Base-by-base conservation (phyloP, 495 filamentous ascomycete genomes). In the Annulohypoxylon maeteangense region DNA sequence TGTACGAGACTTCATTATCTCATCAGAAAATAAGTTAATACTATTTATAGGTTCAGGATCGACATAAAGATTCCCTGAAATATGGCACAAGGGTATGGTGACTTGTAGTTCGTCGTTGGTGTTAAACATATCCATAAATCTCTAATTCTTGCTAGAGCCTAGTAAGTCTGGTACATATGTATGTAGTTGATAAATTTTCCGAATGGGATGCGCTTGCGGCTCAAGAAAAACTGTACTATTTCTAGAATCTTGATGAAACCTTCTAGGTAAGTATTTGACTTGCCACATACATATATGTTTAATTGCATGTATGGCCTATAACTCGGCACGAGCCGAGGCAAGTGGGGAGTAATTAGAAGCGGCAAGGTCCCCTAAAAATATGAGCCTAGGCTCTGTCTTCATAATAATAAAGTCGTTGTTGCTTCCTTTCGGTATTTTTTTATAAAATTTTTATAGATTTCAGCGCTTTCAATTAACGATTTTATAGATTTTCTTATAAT, bases 281-380 rank as follows among this genome's bases (percentile, higher is more conserved):
- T 51, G 14, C 1, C 2, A 12, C 47, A 29, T 29, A 51, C n/a
- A n/a, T 51, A 29, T 32, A 12, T 53, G 14, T 16, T 14, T 53
- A 56, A 20, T 11, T 56, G 53, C 53, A 56, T 56, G 38, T 36
- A 38, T n/a, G 18, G n/a, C 12, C 25, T 10, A 40, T 55, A 44
- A 36, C 36, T 47, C 51, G 55, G 65, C 14, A 59, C 32, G 31
- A 61, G 32, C 69, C 65, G 68, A 75, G 68, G 65, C 32, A 75
- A 65, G 72, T 72, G 72, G 68, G 69, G 68, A 56, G 57, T 42
- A 22, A 38, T 32, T 60, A 31, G 25, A 34, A 71, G 50, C 38
- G 23, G 27, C 59, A 25, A 64, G 7, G 58, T 31, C 32, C 31
- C 42, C 42, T 68, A 18, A 42, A 44, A 23, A 48, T n/a, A 14